Percentiles rank a stretch among this genome's conserved stretches.
Conservation (phyloP, 768 basidiomycete species). For the Kwoniella sp. region DNA sequence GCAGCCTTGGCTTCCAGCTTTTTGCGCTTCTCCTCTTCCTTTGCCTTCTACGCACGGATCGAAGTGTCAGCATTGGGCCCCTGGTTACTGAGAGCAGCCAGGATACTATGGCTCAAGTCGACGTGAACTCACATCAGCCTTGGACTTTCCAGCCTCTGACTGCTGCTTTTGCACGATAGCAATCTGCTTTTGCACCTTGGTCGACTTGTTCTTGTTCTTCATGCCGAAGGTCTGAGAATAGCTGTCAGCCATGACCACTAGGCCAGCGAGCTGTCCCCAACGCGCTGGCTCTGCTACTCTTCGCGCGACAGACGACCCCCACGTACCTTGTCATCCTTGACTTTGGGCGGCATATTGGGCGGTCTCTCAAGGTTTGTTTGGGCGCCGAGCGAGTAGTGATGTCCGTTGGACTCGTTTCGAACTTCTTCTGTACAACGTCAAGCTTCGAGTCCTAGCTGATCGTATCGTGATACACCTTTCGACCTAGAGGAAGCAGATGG, state of each 20-base stretch:
- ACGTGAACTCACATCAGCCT: constrained; percentile 53
- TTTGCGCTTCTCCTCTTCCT: constrained; percentile 71
- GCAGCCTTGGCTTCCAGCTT: constrained; percentile 39
- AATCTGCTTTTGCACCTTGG: constrained; percentile 84
- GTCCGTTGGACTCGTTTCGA: no score
- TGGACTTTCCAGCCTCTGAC: constrained; percentile 70
- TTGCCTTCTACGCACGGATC: constrained; percentile 57
- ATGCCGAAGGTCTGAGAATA: constrained; percentile 52
- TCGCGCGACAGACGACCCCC: background rate
- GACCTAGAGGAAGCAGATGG: no score
- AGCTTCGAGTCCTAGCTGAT: no score
- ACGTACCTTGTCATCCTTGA: constrained; percentile 43
- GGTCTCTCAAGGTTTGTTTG: background rate
- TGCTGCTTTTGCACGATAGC: constrained; percentile 74
- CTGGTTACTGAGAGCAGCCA: background rate
- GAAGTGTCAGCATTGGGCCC: no score
- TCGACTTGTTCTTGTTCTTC: constrained; percentile 62
- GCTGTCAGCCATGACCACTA: background rate
- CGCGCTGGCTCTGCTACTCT: background rate
- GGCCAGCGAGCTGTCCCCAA: no score
- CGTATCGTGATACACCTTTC: no score
- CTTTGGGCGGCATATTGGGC: constrained; percentile 42
- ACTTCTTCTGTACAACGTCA: no score
- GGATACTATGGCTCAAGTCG: background rate
- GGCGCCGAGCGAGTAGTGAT: constrained; percentile 6